These are phyloP conservation scores for Colletotrichum sp. DNA, from an alignment of 2,329 filamentous ascomycete genomes.

Conservation along the genomic window DNA sequence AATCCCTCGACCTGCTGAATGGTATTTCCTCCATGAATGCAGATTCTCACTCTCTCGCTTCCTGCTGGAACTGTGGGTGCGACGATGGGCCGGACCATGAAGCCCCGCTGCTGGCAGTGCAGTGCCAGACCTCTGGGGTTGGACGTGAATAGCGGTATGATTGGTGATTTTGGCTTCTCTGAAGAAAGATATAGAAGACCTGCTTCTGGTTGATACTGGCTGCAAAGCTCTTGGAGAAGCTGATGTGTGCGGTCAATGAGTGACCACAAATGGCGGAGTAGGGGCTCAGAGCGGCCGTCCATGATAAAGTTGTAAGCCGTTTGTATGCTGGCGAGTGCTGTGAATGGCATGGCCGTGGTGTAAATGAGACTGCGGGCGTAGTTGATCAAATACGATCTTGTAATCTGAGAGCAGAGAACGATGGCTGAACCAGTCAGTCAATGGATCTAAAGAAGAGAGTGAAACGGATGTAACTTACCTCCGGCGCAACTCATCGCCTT, in stretches of 20 bases:
- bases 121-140: conserved; percentile 63
- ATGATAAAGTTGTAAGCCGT: conserved; percentile 62
- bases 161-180: conserved; percentile 58
- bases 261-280: conserved; percentile 44
- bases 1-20: conserved; percentile 59
- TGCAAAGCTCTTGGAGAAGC: conserved; percentile 43
- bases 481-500: conserved; percentile 73
- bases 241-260: conserved; percentile 50
- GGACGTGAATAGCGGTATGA: conserved; percentile 66
- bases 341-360: conserved; percentile 71
- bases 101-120: conserved; percentile 63
- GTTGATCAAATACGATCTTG: conserved; percentile 72
- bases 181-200: conserved; percentile 39
- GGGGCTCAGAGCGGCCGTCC: conserved; percentile 47
- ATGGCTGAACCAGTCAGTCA: conserved; percentile 41
- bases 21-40: conserved; percentile 72
- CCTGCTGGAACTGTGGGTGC: conserved; percentile 70
- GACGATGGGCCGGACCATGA: conserved; percentile 69
- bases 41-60: conserved; percentile 68
- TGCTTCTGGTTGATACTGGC: conserved; percentile 7
- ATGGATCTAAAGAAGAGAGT: fast-evolving
- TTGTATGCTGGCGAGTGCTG: conserved; percentile 63
- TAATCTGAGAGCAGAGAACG: conserved; percentile 64
- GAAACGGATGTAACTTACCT: conserved; percentile 51
- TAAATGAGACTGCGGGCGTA: conserved; percentile 79